Evolutionary conservation across 225 moss, liverwort and hornwort species (phyloP).

Genomic region (Climacium dendroides): DNA sequence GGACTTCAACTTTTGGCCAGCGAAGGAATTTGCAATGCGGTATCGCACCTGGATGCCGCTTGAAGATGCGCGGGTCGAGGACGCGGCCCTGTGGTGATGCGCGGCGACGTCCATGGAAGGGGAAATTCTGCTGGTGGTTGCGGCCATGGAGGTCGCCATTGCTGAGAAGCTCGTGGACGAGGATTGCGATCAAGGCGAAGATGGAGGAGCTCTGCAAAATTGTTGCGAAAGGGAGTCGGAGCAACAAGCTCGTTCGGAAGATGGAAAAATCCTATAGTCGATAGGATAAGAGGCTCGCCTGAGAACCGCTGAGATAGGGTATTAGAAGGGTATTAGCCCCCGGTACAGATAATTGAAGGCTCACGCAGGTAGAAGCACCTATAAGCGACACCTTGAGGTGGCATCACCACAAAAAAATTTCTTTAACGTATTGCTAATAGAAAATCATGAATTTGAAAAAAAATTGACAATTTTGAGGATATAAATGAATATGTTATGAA

Average conservation of each 20-base stretch:
- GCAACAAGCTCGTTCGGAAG: neutral
- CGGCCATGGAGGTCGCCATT: slow-evolving; percentile 19
- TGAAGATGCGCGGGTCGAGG: slow-evolving; percentile 16
- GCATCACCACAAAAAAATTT: neutral
- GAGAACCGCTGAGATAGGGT: neutral
- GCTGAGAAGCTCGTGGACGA: neutral
- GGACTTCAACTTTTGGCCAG: neutral
- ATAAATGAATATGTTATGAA: neutral
- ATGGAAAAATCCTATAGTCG: neutral
- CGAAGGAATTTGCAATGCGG: slow-evolving; percentile 4
- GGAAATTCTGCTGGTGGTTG: neutral
- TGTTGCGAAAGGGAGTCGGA: neutral
- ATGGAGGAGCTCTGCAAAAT: neutral
- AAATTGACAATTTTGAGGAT: neutral
- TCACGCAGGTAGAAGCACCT: neutral
- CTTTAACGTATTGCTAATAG: neutral
- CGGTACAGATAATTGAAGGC: neutral
- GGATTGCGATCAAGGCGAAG: neutral
- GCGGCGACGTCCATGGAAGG: neutral
- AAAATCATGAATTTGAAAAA: neutral
- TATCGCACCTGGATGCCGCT: neutral
- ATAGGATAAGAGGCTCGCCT: slow-evolving; percentile 1
- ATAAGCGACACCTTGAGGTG: neutral
- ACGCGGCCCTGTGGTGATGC: neutral
- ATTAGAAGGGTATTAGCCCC: neutral